These are phyloP conservation scores for Euphorbia lathyris DNA, from an alignment of 345 rosid genomes.

Conservation along the genomic window DNA sequence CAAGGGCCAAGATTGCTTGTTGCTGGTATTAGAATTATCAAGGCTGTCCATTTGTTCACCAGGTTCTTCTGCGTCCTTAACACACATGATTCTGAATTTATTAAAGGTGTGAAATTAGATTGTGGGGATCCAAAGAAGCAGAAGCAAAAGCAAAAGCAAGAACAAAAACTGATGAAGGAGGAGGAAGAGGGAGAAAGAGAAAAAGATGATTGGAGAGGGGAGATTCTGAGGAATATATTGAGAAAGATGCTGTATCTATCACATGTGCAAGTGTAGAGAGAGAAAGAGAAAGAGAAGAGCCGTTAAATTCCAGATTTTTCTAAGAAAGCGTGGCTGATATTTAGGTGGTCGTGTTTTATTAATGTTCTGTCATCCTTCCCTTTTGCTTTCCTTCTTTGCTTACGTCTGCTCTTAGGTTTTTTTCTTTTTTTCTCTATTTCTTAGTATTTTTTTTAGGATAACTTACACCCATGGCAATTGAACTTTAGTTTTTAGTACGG, in stretches of 20 bases:
- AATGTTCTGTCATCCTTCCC: not conserved
- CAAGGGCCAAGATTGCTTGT: conserved; percentile 32
- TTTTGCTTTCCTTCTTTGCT: not conserved
- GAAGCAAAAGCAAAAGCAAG: not conserved
- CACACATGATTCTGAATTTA: conserved; percentile 37
- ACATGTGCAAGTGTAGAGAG: no score
- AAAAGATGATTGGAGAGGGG: conserved; percentile 23
- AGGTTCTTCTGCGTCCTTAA: conserved; percentile 39
- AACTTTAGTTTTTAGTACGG: no score
- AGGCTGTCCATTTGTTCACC: conserved; percentile 29
- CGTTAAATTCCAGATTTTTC: conserved; percentile 47
- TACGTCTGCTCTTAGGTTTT: not conserved
- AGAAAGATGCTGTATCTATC: not conserved
- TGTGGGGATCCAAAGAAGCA: conserved; percentile 26
- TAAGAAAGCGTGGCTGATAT: conserved; percentile 35
- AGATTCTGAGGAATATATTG: conserved; percentile 39
- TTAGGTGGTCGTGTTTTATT: conserved; percentile 24
- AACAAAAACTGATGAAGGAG: no score
- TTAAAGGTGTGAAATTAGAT: not conserved
- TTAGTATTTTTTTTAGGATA: no score
- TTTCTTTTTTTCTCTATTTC: not conserved
- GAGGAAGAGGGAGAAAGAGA: not conserved
- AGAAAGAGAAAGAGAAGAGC: conserved; percentile 5
- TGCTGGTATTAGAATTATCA: conserved; percentile 9
- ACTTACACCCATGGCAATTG: no score